These are phyloP conservation scores for Drosera capensis DNA, from an alignment of 148 eudicot species.

Conservation along the genomic window DNA sequence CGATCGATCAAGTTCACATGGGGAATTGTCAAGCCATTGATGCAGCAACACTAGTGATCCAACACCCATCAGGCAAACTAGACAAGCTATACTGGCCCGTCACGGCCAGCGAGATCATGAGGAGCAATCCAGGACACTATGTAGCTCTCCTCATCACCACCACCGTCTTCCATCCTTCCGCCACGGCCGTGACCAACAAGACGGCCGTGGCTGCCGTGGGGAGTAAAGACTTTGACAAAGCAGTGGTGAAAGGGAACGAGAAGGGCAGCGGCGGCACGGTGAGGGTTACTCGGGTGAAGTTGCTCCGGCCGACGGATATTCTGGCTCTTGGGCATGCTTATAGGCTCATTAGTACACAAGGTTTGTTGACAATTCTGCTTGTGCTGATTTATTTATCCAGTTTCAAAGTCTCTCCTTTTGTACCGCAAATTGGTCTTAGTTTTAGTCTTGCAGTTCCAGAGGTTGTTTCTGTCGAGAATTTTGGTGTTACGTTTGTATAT, in stretches of 20 bases:
- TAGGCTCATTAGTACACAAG: slow-evolving; percentile 78
- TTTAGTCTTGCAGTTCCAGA: too few relatives aligned
- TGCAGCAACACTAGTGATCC: slow-evolving; percentile 84
- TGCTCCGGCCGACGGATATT: slow-evolving; percentile 66
- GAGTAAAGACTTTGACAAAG: background rate
- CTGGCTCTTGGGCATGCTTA: slow-evolving; percentile 75
- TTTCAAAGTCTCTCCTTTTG: too few relatives aligned
- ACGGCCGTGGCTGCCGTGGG: background rate
- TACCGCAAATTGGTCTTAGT: too few relatives aligned
- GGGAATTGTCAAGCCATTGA: slow-evolving; percentile 98
- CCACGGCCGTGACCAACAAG: slow-evolving; percentile 6
- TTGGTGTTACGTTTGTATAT: too few relatives aligned
- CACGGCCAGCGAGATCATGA: slow-evolving; percentile 64
- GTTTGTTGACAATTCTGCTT: slow-evolving; percentile 14
- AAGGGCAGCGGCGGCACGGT: slow-evolving; percentile 18
- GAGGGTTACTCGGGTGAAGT: slow-evolving; percentile 74
- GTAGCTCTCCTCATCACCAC: slow-evolving; percentile 74
- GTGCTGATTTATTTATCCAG: background rate
- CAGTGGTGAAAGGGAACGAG: background rate
- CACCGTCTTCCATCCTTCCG: slow-evolving; percentile 8
- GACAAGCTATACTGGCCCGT: slow-evolving; percentile 70
- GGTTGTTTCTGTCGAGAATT: too few relatives aligned
- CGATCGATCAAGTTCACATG: too few relatives aligned
- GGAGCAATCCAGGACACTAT: slow-evolving; percentile 72
- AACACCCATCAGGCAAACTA: slow-evolving; percentile 66